Evolutionary conservation across 192 early-diverging fungal species (phyloP).

Genomic region (Coemansia sp.): DNA sequence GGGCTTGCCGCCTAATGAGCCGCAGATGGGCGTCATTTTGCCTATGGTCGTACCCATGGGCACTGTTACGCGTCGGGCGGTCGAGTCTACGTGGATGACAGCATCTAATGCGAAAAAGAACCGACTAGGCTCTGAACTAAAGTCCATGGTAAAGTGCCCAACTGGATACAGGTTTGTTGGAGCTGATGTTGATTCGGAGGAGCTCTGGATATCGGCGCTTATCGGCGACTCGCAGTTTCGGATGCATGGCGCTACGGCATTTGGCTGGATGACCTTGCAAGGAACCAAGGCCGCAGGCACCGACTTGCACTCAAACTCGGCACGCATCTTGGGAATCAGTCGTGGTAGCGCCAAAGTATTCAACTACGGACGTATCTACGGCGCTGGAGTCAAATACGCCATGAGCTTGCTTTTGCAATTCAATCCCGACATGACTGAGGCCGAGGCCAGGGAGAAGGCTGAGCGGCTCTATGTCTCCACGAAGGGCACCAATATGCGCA

Average conservation of each 20-base stretch:
- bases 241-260: slow-evolving; percentile 87
- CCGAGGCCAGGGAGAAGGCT: slow-evolving; percentile 67
- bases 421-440: slow-evolving; percentile 68
- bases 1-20: slow-evolving; percentile 14
- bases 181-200: slow-evolving; percentile 96
- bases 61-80: slow-evolving; percentile 90
- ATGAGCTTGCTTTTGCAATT: slow-evolving; percentile 76
- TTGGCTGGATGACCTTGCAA: slow-evolving; percentile 98
- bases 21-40: slow-evolving; percentile 72
- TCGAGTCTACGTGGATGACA: slow-evolving; percentile 95
- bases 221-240: slow-evolving; percentile 94
- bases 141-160: slow-evolving; percentile 83
- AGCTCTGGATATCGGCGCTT: slow-evolving; percentile 94
- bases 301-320: slow-evolving; percentile 93
- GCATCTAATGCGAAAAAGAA: slow-evolving; percentile 90
- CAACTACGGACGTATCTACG: slow-evolving; percentile 96
- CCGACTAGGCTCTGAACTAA: slow-evolving; percentile 92
- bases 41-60: slow-evolving; percentile 94
- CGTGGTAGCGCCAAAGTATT: slow-evolving; percentile 92
- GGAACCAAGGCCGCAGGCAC: slow-evolving; percentile 87
- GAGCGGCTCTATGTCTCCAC: slow-evolving; percentile 74
- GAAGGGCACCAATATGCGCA: slow-evolving; percentile 71
- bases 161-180: slow-evolving; percentile 85
- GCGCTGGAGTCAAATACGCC: slow-evolving; percentile 86
- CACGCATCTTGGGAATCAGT: slow-evolving; percentile 80